A percentile compares a stretch with the other conserved stretches of the same genome.
Conservation (phyloP, 2,329 filamentous ascomycete species). For the Scedosporium aurantiacum region DNA sequence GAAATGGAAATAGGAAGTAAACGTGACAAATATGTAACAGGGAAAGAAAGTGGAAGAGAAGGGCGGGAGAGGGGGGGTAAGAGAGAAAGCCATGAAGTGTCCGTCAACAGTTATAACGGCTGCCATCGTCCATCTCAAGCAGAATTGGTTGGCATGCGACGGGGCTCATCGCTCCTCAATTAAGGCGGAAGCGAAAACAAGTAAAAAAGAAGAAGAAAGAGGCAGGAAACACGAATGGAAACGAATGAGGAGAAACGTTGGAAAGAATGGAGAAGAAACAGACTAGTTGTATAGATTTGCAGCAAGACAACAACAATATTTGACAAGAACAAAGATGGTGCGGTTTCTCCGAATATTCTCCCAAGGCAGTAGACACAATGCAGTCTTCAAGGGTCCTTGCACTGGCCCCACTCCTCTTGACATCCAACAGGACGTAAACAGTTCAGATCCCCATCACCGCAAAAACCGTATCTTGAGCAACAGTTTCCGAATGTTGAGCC, state of each 20-base stretch:
- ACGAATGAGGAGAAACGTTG: not conserved
- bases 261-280: not conserved
- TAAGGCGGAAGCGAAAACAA: not conserved
- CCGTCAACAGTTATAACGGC: no score
- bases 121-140: not conserved
- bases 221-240: not conserved
- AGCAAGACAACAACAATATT: not conserved
- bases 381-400: not conserved
- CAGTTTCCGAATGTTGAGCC: conserved; percentile 21
- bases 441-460: conserved; percentile 9
- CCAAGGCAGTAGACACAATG: not conserved
- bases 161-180: not conserved
- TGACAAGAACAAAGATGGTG: not conserved
- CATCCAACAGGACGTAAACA: conserved; percentile 2
- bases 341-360: not conserved
- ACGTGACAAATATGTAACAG: not conserved
- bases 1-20: not conserved
- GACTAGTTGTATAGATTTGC: not conserved
- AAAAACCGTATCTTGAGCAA: conserved; percentile 14
- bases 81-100: not conserved
- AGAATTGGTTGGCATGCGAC: not conserved
- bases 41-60: not conserved
- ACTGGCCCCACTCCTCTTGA: conserved; percentile 4
- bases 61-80: not conserved
- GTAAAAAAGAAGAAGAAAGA: not conserved